Percentiles rank a stretch among this genome's conserved stretches.
Evolutionary conservation across 495 filamentous ascomycete genomes (phyloP).

Genomic region (Lophiostoma macrostomum): DNA sequence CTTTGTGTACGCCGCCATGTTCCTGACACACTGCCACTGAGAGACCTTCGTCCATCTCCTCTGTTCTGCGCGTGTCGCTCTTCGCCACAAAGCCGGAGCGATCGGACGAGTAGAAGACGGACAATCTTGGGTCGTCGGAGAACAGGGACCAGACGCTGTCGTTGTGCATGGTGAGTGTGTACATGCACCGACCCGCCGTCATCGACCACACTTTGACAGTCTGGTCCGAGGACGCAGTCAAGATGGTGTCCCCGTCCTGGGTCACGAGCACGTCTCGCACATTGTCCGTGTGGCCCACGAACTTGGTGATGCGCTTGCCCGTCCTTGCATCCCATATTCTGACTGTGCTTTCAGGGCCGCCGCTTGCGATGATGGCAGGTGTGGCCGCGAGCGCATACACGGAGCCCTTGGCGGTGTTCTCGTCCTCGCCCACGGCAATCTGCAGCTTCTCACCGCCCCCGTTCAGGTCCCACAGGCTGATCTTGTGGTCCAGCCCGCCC

Average conservation of each 20-base stretch:
- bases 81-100: slow-evolving; percentile 88
- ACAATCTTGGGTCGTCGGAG: slow-evolving; percentile 79
- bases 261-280: slow-evolving; percentile 87
- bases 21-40: slow-evolving; percentile 88
- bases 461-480: slow-evolving; percentile 88
- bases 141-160: slow-evolving; percentile 96
- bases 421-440: slow-evolving; percentile 77
- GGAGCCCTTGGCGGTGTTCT: slow-evolving; percentile 84
- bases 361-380: slow-evolving; percentile 77
- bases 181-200: slow-evolving; percentile 89
- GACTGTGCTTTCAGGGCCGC: slow-evolving; percentile 91
- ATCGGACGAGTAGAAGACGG: slow-evolving; percentile 91
- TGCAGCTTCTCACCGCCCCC: slow-evolving; percentile 79
- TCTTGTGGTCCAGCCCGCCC: slow-evolving; percentile 90
- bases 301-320: slow-evolving; percentile 88
- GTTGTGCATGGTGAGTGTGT: slow-evolving; percentile 97
- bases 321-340: slow-evolving; percentile 88
- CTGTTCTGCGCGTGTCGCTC: slow-evolving; percentile 75
- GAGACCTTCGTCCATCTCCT: slow-evolving; percentile 83
- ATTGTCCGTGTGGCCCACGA: slow-evolving; percentile 97
- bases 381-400: slow-evolving; percentile 84
- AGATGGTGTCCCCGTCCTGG: slow-evolving; percentile 79
- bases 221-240: slow-evolving; percentile 94
- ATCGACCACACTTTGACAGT: slow-evolving; percentile 98
- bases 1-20: slow-evolving; percentile 81